phyloP scores from a whole-genome alignment of 2,329 filamentous ascomycete species.

The Zarea fungicola region DNA sequence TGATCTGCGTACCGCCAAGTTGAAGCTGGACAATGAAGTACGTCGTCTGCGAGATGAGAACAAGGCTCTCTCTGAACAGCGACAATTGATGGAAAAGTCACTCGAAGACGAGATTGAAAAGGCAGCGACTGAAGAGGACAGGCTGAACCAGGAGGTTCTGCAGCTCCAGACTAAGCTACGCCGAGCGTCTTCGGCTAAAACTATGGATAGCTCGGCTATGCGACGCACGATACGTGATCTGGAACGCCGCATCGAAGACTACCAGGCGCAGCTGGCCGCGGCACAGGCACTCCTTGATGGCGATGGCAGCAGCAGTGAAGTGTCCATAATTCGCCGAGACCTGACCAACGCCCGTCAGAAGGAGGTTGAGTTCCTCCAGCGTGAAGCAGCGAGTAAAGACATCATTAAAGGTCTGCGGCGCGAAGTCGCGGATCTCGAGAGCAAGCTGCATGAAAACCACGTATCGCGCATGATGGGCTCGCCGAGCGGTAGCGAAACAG shows the following conservation, averaged over 20 bases:
- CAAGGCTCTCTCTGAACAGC: slow-evolving; percentile 49
- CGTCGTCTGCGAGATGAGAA: slow-evolving; percentile 62
- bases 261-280: slow-evolving; percentile 40
- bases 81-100: slow-evolving; percentile 54
- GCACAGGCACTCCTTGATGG: slow-evolving; percentile 27
- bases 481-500: slow-evolving; percentile 6
- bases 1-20: slow-evolving; percentile 61
- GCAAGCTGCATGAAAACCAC: slow-evolving; percentile 60
- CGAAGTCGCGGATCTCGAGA: slow-evolving; percentile 62
- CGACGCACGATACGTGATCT: slow-evolving; percentile 60
- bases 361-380: slow-evolving; percentile 59
- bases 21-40: slow-evolving; percentile 63
- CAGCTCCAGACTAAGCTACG: slow-evolving; percentile 43
- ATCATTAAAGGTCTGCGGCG: slow-evolving; percentile 58
- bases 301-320: slow-evolving; percentile 45
- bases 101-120: slow-evolving; percentile 62
- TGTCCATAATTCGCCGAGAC: slow-evolving; percentile 58
- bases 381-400: slow-evolving; percentile 60
- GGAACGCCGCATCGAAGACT: slow-evolving; percentile 55
- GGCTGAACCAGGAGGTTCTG: slow-evolving; percentile 50
- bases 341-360: slow-evolving; percentile 60
- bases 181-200: slow-evolving; percentile 44
- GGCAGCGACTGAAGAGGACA: slow-evolving; percentile 60
- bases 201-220: slow-evolving; percentile 50
- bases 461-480: slow-evolving; percentile 41